A percentile compares a stretch with the other conserved stretches of the same genome.
phyloP scores from a whole-genome alignment of 2,329 filamentous ascomycete genomes.

The Conoideocrella luteorostrata region DNA sequence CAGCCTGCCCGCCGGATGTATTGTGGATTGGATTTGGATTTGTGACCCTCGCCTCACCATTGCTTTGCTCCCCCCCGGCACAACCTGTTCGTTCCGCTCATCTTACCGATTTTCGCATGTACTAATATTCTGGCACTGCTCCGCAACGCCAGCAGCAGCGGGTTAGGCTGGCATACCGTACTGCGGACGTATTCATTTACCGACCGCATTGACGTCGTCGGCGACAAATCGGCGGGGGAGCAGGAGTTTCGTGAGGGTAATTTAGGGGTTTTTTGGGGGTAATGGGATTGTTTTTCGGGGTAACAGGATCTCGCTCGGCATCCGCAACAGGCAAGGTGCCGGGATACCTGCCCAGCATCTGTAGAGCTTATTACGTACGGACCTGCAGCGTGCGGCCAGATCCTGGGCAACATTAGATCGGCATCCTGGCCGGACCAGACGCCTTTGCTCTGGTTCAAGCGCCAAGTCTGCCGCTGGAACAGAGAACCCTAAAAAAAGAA shows the following conservation, averaged over 20 bases:
- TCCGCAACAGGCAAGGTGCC: conserved; percentile 6
- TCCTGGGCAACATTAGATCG: conserved; percentile 8
- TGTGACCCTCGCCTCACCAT: too few species aligned
- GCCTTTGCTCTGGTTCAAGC: conserved; percentile 10
- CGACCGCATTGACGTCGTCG: neutral
- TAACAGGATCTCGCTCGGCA: conserved; percentile 12
- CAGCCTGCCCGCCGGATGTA: neutral
- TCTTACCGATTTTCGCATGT: neutral
- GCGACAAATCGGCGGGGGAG: neutral
- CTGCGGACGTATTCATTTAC: neutral
- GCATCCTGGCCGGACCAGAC: conserved; percentile 7
- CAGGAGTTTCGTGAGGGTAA: conserved; percentile 12
- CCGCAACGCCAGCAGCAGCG: neutral
- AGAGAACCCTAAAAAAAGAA: neutral
- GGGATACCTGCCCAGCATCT: conserved; percentile 1
- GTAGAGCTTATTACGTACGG: conserved; percentile 14
- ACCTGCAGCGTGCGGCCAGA: conserved; percentile 10
- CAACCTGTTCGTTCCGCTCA: neutral
- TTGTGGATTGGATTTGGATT: neutral
- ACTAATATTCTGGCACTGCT: neutral
- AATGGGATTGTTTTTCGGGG: conserved; percentile 7
- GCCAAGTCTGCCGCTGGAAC: conserved; percentile 1
- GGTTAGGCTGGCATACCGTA: too few species aligned
- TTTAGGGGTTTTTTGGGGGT: conserved; percentile 9
- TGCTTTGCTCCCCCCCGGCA: too few species aligned